Base-by-base conservation (phyloP, 345 rosid genomes). In the Combretum micranthum region DNA sequence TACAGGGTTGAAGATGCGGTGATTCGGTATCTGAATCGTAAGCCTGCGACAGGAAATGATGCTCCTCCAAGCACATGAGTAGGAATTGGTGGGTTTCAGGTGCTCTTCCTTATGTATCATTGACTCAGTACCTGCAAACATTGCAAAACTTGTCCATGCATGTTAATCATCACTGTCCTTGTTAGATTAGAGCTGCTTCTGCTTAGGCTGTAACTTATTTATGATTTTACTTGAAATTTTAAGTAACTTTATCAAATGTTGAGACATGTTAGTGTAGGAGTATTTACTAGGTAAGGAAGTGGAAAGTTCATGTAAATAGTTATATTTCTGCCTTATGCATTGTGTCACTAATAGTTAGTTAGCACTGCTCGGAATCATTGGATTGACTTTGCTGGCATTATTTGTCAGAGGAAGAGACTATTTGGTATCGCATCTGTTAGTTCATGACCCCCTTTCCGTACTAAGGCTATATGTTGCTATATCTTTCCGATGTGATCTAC, bases 1-100 rank as follows among this genome's bases (percentile, higher is more conserved):
- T 42, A 61, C 77, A 91, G 98, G 98, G 98, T 86, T 60, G 96
- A 91, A 72, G 99, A 93, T 80, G 97, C 99, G 53, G 94, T 89
- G 3, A 86, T 93, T 65, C 91, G 97, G 2, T 93, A 89, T 61
- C 60, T 93, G 75, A 93, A 93, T 69, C 89, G 99, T 48, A 89
- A 80, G 81, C 99, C 99, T 43, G 79, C 87, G 39, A 74, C 82
- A 3, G 97, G 95, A 70, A 80, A 72, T 64, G 94, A 89, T 69
- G 96, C 79, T 65, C 97, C 89, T 53, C 89, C 95, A 70, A 83
- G 88, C 78, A 70, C 77, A 55, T 89, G 81, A 82, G 52, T 65
- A 16, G 16, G n/a, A 42, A 44, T 52, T 59, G 53, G 56, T 5
- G 22, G 20, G 3, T 39, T 53, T 17, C 25, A 12, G 20, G 32